Conservation (phyloP, 352 stramenopile genomes). For the Globisporangium irregulare region DNA sequence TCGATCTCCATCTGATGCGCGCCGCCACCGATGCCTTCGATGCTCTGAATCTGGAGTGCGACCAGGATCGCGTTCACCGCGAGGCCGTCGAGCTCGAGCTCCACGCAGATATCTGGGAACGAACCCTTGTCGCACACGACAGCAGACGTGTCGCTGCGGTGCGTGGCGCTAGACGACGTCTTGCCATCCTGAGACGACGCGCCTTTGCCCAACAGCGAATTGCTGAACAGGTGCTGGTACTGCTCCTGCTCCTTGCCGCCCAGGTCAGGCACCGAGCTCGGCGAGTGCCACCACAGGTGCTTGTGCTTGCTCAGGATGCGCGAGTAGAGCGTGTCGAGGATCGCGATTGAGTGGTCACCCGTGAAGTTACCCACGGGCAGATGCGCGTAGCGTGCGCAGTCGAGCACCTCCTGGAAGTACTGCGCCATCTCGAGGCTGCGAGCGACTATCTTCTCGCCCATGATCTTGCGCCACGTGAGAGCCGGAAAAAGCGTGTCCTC, state of each 20-base stretch:
- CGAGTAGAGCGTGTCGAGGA: conserved; percentile 94
- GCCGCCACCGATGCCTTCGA: conserved; percentile 55
- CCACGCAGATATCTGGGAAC: conserved; percentile 83
- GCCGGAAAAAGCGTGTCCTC: conserved; percentile 83
- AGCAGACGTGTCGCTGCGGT: conserved; percentile 44
- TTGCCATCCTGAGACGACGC: conserved; percentile 18
- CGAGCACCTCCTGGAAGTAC: conserved; percentile 89
- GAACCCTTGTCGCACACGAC: conserved; percentile 90
- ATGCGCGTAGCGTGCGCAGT: conserved; percentile 86
- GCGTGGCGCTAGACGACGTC: conserved; percentile 17
- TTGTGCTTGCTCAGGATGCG: conserved; percentile 91
- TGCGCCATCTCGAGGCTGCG: conserved; percentile 79
- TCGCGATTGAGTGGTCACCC: conserved; percentile 86
- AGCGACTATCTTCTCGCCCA: conserved; percentile 72
- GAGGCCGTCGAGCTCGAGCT: conserved; percentile 70
- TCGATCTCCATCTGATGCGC: conserved; percentile 64
- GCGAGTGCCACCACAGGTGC: conserved; percentile 95
- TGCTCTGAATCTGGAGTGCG: conserved; percentile 64
- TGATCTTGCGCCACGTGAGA: conserved; percentile 93
- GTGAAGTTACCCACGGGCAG: conserved; percentile 95
- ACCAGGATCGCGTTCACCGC: conserved; percentile 78
- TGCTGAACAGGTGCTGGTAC: conserved; percentile 63
- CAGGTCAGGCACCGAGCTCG: conserved; percentile 86
- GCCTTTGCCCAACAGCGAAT: conserved; percentile 32
- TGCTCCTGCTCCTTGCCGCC: conserved; percentile 86